These are phyloP conservation scores for Aspergillus sclerotiicarbonarius DNA, from an alignment of 495 filamentous ascomycete genomes.

Conservation along the genomic window DNA sequence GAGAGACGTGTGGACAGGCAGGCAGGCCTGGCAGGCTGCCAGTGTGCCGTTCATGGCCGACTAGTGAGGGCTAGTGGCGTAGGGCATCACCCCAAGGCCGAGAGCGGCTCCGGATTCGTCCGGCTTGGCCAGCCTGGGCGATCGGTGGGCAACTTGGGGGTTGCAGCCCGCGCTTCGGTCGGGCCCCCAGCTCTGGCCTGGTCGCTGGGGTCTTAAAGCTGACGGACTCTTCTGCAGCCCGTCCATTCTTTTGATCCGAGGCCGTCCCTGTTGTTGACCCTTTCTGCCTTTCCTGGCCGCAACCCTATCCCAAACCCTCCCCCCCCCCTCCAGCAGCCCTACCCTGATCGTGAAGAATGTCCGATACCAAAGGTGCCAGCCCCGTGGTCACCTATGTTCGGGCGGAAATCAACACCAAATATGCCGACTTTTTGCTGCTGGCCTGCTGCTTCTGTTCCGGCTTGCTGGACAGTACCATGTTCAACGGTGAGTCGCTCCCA, in stretches of 20 bases:
- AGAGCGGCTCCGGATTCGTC: conserved; percentile 1
- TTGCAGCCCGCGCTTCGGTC: neutral
- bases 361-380: conserved; percentile 1
- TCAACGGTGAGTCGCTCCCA: conserved; percentile 31
- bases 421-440: conserved; percentile 44
- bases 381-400: conserved; percentile 24
- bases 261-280: neutral
- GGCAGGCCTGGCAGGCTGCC: neutral
- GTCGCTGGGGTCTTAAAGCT: neutral
- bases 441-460: conserved; percentile 51
- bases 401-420: conserved; percentile 31
- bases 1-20: neutral
- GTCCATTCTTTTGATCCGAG: neutral
- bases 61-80: neutral
- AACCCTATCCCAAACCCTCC: neutral
- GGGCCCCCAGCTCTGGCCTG: neutral
- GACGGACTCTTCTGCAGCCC: neutral
- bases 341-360: neutral
- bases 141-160: neutral
- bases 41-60: neutral
- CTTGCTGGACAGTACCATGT: conserved; percentile 51
- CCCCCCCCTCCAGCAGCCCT: neutral
- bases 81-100: neutral
- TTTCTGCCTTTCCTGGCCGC: too few species aligned
- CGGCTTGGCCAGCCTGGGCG: neutral